Evolutionary conservation across 2,329 filamentous ascomycete genomes (phyloP).

Genomic region (Zymoseptoria tritici): DNA sequence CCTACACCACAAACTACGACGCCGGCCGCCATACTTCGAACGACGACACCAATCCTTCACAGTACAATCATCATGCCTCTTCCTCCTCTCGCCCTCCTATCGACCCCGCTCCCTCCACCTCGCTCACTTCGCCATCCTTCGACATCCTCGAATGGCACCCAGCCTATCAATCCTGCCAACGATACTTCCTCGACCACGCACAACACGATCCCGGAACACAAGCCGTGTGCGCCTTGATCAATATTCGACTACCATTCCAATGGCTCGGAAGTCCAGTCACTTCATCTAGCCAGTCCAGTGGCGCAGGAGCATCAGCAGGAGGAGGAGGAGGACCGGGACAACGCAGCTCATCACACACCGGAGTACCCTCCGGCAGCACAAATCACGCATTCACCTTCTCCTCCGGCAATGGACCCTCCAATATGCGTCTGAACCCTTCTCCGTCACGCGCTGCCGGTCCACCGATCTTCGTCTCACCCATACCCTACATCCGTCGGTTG

Average conservation of each 20-base stretch:
- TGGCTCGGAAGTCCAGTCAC: conserved; percentile 47
- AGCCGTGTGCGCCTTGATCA: conserved; percentile 81
- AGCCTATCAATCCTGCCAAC: conserved; percentile 79
- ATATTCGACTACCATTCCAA: conserved; percentile 86
- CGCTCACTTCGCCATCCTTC: conserved; percentile 45
- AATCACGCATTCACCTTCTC: background rate
- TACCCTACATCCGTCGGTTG: conserved; percentile 84
- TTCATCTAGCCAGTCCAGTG: conserved; percentile 16
- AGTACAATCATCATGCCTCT: background rate
- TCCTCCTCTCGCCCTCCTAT: background rate
- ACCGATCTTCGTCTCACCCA: conserved; percentile 52
- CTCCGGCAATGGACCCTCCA: background rate
- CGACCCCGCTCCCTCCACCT: conserved; percentile 2
- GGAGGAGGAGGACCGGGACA: background rate
- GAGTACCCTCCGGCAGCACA: background rate
- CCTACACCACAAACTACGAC: background rate
- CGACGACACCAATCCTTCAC: background rate
- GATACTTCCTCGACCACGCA: conserved; percentile 85
- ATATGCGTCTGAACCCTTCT: conserved; percentile 7
- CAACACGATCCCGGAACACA: conserved; percentile 79
- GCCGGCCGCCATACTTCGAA: background rate
- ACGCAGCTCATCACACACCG: background rate
- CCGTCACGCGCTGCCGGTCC: background rate
- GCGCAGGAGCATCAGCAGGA: background rate
- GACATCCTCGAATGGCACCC: conserved; percentile 92